phyloP scores from a whole-genome alignment of 2,329 filamentous ascomycete species.

The Thielaviopsis populi region DNA sequence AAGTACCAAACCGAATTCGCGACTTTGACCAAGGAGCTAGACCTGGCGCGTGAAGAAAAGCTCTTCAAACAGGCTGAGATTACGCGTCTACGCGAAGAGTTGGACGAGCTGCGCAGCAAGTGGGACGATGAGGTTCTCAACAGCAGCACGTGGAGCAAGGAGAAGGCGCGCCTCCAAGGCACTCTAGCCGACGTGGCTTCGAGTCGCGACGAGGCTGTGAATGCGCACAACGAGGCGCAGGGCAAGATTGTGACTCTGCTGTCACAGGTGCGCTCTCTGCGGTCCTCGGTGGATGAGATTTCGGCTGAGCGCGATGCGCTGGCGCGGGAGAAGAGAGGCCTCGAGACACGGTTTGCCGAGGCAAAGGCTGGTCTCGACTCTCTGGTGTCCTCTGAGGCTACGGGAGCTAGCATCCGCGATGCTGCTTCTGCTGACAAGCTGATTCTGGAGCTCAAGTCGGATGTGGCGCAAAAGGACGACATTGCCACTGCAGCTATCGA shows the following conservation, averaged over 20 bases:
- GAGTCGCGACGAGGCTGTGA: slow-evolving; percentile 85
- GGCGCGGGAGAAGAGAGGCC: slow-evolving; percentile 73
- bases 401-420: slow-evolving; percentile 76
- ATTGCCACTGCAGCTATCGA: slow-evolving; percentile 81
- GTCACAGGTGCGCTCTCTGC: slow-evolving; percentile 73
- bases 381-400: slow-evolving; percentile 52
- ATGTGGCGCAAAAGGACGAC: slow-evolving; percentile 83
- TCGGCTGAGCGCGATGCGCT: slow-evolving; percentile 72
- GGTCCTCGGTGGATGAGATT: slow-evolving; percentile 72
- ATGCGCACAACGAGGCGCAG: slow-evolving; percentile 88
- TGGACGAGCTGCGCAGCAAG: slow-evolving; percentile 86
- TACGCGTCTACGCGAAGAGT: slow-evolving; percentile 76
- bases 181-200: slow-evolving; percentile 77
- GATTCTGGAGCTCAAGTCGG: slow-evolving; percentile 75
- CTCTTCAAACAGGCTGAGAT: slow-evolving; percentile 79
- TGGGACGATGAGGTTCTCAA: slow-evolving; percentile 98
- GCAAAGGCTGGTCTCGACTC: slow-evolving; percentile 81
- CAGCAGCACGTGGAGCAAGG: slow-evolving; percentile 95
- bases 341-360: slow-evolving; percentile 74
- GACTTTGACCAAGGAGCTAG: slow-evolving; percentile 77
- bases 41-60: slow-evolving; percentile 80
- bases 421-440: slow-evolving; percentile 80
- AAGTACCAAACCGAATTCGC: slow-evolving; percentile 94
- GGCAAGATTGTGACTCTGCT: slow-evolving; percentile 80
- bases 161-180: slow-evolving; percentile 82